Evolutionary conservation across 106 monocot genomes (phyloP).

Genomic region (Dioscorea dumetorum): DNA sequence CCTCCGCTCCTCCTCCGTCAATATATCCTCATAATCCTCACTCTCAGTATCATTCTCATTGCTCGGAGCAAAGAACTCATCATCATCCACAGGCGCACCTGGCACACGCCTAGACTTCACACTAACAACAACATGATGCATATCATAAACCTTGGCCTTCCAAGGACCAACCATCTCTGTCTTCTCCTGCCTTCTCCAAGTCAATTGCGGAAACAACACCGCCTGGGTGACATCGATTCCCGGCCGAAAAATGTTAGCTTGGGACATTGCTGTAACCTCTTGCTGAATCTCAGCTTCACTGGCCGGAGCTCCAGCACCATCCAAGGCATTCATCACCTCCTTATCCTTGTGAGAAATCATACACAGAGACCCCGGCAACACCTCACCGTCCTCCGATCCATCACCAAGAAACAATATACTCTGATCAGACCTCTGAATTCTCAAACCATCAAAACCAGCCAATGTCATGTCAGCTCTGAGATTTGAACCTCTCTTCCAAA

Average conservation of each 20-base stretch:
- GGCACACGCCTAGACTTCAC: constrained; percentile 86
- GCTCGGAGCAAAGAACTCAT: constrained; percentile 66
- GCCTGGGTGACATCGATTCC: constrained; percentile 88
- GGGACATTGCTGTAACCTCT: constrained; percentile 73
- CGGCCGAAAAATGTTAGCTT: constrained; percentile 78
- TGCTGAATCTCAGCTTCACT: constrained; percentile 57
- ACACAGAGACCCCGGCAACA: constrained; percentile 57
- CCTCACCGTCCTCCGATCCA: constrained; percentile 65
- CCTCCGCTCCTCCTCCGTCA: constrained; percentile 75
- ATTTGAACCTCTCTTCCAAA: constrained; percentile 90
- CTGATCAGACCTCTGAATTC: constrained; percentile 81
- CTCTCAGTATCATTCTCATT: constrained; percentile 67
- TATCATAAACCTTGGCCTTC: constrained; percentile 92
- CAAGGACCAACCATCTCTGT: constrained; percentile 81
- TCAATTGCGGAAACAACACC: constrained; percentile 70
- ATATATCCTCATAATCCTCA: constrained; percentile 67
- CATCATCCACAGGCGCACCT: constrained; percentile 72
- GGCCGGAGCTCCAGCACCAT: constrained; percentile 68
- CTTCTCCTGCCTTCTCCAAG: constrained; percentile 83
- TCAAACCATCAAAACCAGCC: constrained; percentile 85
- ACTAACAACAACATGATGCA: constrained; percentile 91
- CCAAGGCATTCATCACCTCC: constrained; percentile 76
- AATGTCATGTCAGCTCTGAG: constrained; percentile 89
- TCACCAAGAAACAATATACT: constrained; percentile 82
- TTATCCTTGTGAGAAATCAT: constrained; percentile 84